Conservation (phyloP, 169 alveolate genomes). For the Eimeria mitis region DNA sequence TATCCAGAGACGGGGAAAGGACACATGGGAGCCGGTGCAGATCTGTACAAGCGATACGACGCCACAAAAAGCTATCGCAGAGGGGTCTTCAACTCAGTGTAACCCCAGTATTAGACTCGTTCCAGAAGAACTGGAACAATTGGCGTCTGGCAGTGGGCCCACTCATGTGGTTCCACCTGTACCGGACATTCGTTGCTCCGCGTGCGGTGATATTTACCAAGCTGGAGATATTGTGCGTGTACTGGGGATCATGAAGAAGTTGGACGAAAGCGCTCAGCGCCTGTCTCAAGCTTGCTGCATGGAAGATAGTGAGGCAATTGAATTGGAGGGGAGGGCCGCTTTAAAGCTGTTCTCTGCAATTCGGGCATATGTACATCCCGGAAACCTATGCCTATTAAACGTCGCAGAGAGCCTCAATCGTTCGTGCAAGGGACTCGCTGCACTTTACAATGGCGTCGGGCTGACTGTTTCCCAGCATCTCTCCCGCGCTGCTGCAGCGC, state of each 20-base stretch:
- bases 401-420: slow-evolving; percentile 32
- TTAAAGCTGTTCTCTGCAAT: slow-evolving; percentile 6
- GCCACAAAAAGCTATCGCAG: neutral
- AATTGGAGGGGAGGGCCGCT: slow-evolving; percentile 11
- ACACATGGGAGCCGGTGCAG: slow-evolving; percentile 29
- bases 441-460: slow-evolving; percentile 44
- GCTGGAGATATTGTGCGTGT: slow-evolving; percentile 8
- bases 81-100: neutral
- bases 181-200: slow-evolving; percentile 29
- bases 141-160: neutral
- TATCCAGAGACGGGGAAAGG: neutral
- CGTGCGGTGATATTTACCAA: slow-evolving; percentile 1
- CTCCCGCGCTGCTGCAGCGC: slow-evolving; percentile 46
- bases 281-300: neutral
- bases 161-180: neutral
- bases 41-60: neutral
- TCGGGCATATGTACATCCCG: slow-evolving; percentile 42
- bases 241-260: neutral
- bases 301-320: neutral
- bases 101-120: neutral
- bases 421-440: slow-evolving; percentile 2
- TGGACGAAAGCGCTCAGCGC: slow-evolving; percentile 11
- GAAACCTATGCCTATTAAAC: neutral
- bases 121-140: slow-evolving; percentile 9
- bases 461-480: slow-evolving; percentile 35